Evolutionary conservation across 2,329 filamentous ascomycete species (phyloP).

Genomic region (Pseudogymnoascus sp.): DNA sequence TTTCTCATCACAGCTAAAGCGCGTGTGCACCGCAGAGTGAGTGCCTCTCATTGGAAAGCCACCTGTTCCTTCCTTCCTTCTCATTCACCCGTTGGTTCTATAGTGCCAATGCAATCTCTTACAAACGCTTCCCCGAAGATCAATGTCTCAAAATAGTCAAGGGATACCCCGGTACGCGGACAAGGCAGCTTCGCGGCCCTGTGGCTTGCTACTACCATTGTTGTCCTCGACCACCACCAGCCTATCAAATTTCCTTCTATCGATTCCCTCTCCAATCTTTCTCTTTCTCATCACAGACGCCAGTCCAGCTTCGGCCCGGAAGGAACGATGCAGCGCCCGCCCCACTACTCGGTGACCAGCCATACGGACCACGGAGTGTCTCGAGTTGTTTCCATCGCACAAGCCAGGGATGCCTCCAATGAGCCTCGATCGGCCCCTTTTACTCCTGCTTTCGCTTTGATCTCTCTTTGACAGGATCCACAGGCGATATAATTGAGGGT

Average conservation of each 20-base stretch:
- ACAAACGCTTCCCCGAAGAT: neutral
- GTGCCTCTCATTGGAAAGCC: neutral
- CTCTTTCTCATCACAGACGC: neutral
- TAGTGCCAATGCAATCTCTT: neutral
- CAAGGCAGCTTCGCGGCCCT: neutral
- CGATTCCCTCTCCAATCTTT: neutral
- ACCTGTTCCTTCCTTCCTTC: neutral
- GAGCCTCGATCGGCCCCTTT: neutral
- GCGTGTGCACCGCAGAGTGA: neutral
- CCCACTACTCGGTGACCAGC: neutral
- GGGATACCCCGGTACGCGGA: neutral
- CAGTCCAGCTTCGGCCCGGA: neutral
- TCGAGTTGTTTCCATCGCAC: neutral
- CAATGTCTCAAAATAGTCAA: neutral
- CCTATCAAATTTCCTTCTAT: neutral
- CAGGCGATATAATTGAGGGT: neutral
- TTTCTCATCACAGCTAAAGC: neutral
- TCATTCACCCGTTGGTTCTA: neutral
- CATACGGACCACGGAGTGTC: neutral
- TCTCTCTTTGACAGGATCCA: neutral
- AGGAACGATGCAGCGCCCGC: neutral
- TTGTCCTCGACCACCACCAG: neutral
- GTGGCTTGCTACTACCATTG: neutral
- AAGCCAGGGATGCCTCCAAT: neutral
- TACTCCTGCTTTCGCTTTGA: neutral